Base-by-base conservation (phyloP, 2,329 filamentous ascomycete species). In the Penicillium thymicola region DNA sequence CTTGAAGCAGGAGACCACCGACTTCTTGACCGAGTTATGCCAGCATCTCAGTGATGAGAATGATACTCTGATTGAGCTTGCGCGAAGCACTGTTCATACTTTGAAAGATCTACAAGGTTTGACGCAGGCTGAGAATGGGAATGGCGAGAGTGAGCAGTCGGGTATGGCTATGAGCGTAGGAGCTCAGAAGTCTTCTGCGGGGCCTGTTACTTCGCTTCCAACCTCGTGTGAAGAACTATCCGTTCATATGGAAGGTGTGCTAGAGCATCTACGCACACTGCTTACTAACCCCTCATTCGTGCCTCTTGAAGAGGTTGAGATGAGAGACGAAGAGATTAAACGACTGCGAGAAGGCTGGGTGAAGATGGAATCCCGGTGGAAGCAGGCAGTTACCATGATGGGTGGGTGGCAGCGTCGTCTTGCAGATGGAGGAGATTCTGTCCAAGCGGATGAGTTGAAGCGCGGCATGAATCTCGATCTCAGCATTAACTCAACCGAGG, bases 281-380 rank as follows among this genome's bases (percentile, higher is more conserved):
- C 80, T 99, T 43, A 97, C 92, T 9, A 97, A 97, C 68, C 94
- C 94, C 1, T 96, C 92, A 2, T 99, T 97, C 71, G 94, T 97
- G 14, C 90, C 93, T 0, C 85, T 97, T 23, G 94, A 97, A 67
- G 94, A 97, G 72, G 91, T 99, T 2, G 88, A 95, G 68, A 77
- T 92, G n/a, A 86, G 93, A 53, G 93, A 99, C 62, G 89, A 95
- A 58, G 92, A 97, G 71, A 97, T 99, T 62, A 82, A 83, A 51
- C 84, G 90, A 50, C 79, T 99, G 46, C 86, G 90, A 53, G 85
- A 89, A 54, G 91, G 92, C 16, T 96, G 93, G 88, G 89, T 95
- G 71, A 92, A 89, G 75, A 96, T 97, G 90, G 92, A 97, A 73
- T 83, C 79, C 23, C 85, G 92, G 50, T 96, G 94, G 91, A 87